Percentiles rank a stretch among this genome's conserved stretches.
phyloP scores from a whole-genome alignment of 202 grass and related monocot species.

The Hordeum pubiflorum region DNA sequence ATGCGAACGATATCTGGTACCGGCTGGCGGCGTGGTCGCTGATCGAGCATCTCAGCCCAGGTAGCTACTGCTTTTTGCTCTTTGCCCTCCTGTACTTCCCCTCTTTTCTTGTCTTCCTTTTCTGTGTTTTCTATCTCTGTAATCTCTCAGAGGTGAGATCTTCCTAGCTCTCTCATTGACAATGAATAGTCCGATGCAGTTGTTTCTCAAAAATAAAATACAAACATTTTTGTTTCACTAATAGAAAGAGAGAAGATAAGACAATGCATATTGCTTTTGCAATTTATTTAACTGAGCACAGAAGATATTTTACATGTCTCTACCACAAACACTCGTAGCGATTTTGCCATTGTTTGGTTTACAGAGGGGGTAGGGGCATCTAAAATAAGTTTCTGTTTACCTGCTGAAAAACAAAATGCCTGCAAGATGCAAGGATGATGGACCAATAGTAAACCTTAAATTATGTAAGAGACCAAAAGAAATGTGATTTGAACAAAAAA shows the following conservation, averaged over 20 bases:
- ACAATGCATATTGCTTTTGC: not conserved
- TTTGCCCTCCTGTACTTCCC: not conserved
- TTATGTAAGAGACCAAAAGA: not conserved
- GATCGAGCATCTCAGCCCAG: not conserved
- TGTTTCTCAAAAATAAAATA: not conserved
- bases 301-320: not conserved
- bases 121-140: not conserved
- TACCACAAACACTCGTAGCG: not conserved
- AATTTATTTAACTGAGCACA: not conserved
- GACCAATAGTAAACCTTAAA: not conserved
- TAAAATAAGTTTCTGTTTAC: not conserved
- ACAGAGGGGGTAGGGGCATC: not conserved
- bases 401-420: not conserved
- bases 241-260: not conserved
- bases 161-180: not conserved
- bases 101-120: not conserved
- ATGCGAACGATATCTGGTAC: not conserved
- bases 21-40: not conserved
- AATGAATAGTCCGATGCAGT: not conserved
- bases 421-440: not conserved
- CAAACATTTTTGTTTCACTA: not conserved
- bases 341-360: not conserved
- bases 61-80: not conserved
- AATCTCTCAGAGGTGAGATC: not conserved
- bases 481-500: not conserved